A percentile compares a stretch with the other conserved stretches of the same genome.
phyloP scores from a whole-genome alignment of 352 stramenopile species.

The Thalassiosira livingstoniorum region DNA sequence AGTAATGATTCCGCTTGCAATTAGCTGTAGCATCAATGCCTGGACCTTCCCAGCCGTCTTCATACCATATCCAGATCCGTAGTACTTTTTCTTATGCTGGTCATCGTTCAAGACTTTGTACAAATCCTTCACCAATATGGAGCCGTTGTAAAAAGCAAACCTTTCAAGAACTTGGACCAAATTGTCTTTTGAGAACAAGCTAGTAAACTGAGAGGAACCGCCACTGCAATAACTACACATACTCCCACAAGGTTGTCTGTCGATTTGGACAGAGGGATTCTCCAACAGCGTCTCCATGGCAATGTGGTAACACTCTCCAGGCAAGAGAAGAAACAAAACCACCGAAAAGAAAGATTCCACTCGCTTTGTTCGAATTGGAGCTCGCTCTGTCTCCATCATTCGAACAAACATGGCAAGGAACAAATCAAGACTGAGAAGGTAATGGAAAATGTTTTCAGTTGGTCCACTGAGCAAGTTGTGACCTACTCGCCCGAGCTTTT shows the following conservation, averaged over 20 bases:
- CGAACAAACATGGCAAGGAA: no score
- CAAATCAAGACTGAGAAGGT: no score
- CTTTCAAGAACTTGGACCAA: neutral
- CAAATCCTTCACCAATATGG: neutral
- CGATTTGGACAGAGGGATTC: neutral
- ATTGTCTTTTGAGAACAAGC: neutral
- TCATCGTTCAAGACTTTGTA: neutral
- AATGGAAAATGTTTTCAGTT: no score
- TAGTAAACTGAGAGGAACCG: neutral
- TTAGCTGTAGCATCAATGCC: neutral
- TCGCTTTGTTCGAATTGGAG: no score
- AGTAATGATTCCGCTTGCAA: neutral
- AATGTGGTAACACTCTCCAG: neutral
- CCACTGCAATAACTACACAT: neutral
- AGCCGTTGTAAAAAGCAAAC: neutral
- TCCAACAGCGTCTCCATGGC: neutral
- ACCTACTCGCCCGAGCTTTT: conserved; percentile 40
- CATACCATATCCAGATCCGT: neutral
- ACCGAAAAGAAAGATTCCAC: no score
- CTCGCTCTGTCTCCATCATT: no score
- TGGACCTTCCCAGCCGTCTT: neutral
- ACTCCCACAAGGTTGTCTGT: neutral
- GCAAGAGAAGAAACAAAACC: neutral
- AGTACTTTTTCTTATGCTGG: neutral
- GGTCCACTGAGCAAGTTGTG: neutral